Base-by-base conservation (phyloP, 352 stramenopile species). In the Globisporangium megalacanthum region DNA sequence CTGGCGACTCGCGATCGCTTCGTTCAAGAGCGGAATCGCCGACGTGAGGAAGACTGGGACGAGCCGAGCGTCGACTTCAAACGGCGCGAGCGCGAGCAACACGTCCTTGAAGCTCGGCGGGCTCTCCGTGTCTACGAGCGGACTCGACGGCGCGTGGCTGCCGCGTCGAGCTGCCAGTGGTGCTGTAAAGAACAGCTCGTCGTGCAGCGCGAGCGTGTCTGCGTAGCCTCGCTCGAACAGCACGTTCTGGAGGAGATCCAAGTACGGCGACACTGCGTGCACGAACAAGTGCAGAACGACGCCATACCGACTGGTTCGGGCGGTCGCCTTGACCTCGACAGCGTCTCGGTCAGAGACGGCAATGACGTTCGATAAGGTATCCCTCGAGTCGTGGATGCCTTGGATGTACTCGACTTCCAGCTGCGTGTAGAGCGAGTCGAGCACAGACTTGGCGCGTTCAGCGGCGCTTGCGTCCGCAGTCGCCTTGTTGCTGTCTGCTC, bases 1-100 rank as follows among this genome's bases (percentile, higher is more conserved):
- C 54, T 90, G 80, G 35, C 77, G 80, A 65, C 74, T 86, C 13
- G 69, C 65, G n/a, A 90, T 50, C 5, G 77, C 70, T 19, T 79
- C 68, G 9, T 67, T 75, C 58, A 90, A 64, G 14, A 69, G 37
- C 6, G 67, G 51, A 13, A 69, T 59, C 3, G 75, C 58, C 5
- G 66, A 46, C n/a, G 46, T 19, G 5, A 90, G 50, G 47, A 90
- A 90, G 11, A 41, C 44, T 3, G 80, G 80, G 17, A 88, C 69
- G 2, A 78, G 53, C 6, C 37, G 29, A 0, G 20, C 5, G 25
- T 77, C 62, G 8, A 86, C 52, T 45, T 72, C 58, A 29, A 83
- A 87, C 17, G 77, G 74, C 48, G 77, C 72, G 13, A 88, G 31
- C 11, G 56, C 49, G 5, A 66, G 33, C 10, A 88, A 33, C 7